A percentile compares a stretch with the other conserved stretches of the same genome.
Evolutionary conservation across 2,329 filamentous ascomycete species (phyloP).

Genomic region (Fusarium foetens): DNA sequence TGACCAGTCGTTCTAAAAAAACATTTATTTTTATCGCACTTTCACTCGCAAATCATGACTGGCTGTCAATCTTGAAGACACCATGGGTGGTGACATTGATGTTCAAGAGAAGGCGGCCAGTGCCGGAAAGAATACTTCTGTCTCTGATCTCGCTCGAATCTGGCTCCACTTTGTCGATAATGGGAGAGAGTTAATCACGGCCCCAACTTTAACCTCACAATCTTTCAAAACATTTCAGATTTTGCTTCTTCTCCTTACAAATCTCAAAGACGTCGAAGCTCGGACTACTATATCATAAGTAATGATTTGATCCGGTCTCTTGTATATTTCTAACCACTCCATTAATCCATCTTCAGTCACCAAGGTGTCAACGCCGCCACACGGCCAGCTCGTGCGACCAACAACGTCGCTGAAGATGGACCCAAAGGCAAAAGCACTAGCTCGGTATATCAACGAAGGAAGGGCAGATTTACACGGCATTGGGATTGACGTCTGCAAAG

Average conservation of each 20-base stretch:
- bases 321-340: background rate
- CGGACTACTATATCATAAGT: no score
- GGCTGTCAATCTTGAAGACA: conserved; percentile 58
- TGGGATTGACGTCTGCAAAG: background rate
- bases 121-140: conserved; percentile 46
- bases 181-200: background rate
- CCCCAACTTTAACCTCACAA: background rate
- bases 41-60: no score
- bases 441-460: accelerated
- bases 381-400: no score
- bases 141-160: no score
- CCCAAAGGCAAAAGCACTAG: accelerated
- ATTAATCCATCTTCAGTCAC: no score
- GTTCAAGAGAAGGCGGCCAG: conserved; percentile 64
- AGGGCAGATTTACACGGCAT: accelerated
- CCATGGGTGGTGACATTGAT: conserved; percentile 64
- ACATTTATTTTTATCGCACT: no score
- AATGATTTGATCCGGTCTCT: accelerated
- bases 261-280: no score
- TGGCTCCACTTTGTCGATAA: background rate
- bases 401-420: background rate
- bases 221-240: no score
- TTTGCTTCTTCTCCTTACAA: no score
- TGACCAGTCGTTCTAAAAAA: no score
- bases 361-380: no score